These are phyloP conservation scores for Syzygium grande DNA, from an alignment of 345 rosid genomes.

Conservation along the genomic window DNA sequence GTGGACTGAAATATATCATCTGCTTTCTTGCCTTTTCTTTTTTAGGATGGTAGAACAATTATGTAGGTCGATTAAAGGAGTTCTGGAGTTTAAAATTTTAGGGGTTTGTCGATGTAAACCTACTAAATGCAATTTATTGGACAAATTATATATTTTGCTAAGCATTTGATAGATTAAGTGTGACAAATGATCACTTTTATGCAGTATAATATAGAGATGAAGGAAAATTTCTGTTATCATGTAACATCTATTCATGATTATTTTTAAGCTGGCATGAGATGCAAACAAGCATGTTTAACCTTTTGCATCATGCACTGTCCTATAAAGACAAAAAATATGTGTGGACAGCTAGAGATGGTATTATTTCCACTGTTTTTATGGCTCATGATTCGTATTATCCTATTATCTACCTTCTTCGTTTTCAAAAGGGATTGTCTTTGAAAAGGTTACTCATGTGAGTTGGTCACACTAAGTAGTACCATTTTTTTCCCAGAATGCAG, in stretches of 20 bases:
- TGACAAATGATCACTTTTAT: neutral
- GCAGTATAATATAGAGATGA: neutral
- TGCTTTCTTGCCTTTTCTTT: neutral
- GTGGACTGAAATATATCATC: neutral
- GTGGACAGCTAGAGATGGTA: neutral
- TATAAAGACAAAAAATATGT: neutral
- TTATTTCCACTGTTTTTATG: neutral
- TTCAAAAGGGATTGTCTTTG: neutral
- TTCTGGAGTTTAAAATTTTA: neutral
- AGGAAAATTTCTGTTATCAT: neutral
- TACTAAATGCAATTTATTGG: neutral
- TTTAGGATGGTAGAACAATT: neutral
- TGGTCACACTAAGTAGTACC: neutral
- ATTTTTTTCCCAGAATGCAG: constrained; percentile 56
- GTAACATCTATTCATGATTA: neutral
- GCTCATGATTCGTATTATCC: neutral
- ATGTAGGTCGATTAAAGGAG: neutral
- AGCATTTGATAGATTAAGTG: neutral
- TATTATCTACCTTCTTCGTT: neutral
- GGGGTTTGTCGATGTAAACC: neutral
- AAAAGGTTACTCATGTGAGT: neutral
- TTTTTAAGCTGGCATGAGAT: neutral
- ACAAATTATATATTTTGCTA: neutral
- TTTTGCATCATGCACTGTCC: neutral
- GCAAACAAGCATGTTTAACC: neutral